Evolutionary conservation across 192 early-diverging fungal genomes (phyloP), one percentile per base, ranked within the genome.

Genomic region (Pilaira anomala): DNA sequence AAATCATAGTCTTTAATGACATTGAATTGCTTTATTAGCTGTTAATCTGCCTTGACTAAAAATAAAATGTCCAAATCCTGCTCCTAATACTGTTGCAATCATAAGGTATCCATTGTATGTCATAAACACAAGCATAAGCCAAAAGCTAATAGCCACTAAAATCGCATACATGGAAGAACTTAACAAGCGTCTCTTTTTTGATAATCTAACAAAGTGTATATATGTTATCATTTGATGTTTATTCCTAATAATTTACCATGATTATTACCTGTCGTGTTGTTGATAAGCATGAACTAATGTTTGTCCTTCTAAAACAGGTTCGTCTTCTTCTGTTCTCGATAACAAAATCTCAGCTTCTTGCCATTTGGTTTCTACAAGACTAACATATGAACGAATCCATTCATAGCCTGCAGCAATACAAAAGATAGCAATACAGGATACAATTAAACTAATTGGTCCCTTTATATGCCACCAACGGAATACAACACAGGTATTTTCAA

Each of bases 51-150:
- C 48, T 18, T 67, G 16, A 29, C 65, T 76, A 52, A 80, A 85
- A 0, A 73, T 58, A 66, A 76, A 85, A 70, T 87, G 80, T 5
- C 90, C 90, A 19, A 84, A 45, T 19, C 80, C 80, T 18, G 90
- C 84, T 18, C 90, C 90, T 40, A 83, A 60, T 33, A 88, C 78
- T 0, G 85, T 83, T 13, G 81, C 77, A 7, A 86, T 67, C 69
- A 92, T 88, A 6, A 92, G 78, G 71, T 76, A 92, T 22, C 85
- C 86, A 62, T 92, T 92, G 73, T 90, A 92, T 0, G 90, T 92
- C 90, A 92, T 92, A 63, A 92, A 92, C 42, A 92, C 83, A 8
- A 92, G 80, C 90, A 92, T 92, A 0, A 90, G 59, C 22, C 86
- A 85, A 65, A 88, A 87, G 26, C 86, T 87, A 45, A 88, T 80